Evolutionary conservation across 176 grass and related monocot species (phyloP).

Genomic region (Dendrocalamus sinicus): DNA sequence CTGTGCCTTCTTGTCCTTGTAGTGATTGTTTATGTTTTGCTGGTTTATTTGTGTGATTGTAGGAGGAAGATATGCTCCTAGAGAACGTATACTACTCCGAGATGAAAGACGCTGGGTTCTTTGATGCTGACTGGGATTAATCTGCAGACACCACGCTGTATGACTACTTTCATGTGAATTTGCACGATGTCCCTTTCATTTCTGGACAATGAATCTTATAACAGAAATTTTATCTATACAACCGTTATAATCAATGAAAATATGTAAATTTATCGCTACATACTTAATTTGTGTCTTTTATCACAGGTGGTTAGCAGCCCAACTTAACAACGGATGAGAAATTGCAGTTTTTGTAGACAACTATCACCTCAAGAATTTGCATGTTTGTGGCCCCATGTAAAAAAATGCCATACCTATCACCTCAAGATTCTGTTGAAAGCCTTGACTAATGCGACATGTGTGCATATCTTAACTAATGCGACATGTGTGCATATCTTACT

Average conservation of each 20-base stretch:
- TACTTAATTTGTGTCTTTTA: not conserved
- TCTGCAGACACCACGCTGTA: conserved; percentile 17
- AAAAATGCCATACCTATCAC: not conserved
- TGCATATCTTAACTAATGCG: not conserved
- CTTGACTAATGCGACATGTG: not conserved
- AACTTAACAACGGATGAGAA: not conserved
- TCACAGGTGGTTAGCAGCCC: not conserved
- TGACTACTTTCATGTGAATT: conserved; percentile 46
- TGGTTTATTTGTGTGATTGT: conserved; percentile 34
- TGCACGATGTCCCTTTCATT: conserved; percentile 22
- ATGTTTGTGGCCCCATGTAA: not conserved
- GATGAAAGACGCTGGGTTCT: conserved; percentile 99
- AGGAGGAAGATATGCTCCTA: conserved; percentile 97
- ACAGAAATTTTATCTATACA: conserved; percentile 50
- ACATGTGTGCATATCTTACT: not conserved
- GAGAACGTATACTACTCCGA: conserved; percentile 99
- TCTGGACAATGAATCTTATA: conserved; percentile 17
- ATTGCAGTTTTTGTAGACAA: not conserved
- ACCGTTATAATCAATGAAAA: conserved; percentile 51
- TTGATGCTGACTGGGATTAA: conserved; percentile 97
- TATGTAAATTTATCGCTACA: conserved; percentile 50
- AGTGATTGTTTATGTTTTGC: conserved; percentile 14
- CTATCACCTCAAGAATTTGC: not conserved
- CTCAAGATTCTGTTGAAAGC: not conserved
- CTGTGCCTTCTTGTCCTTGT: conserved; percentile 31